Conservation (phyloP, 331 rosid species). For the Pyracantha coccinea region DNA sequence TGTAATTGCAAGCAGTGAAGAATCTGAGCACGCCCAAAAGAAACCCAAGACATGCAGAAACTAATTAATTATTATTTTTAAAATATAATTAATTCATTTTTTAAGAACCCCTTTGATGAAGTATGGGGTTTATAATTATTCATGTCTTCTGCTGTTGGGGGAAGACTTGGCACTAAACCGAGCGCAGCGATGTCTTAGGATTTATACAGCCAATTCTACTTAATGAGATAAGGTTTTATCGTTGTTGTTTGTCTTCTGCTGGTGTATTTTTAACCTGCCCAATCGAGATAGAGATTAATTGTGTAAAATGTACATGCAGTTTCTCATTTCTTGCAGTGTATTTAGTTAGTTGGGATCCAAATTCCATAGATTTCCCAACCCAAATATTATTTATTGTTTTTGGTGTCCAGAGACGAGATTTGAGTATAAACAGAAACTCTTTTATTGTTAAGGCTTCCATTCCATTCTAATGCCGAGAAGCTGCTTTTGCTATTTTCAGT, state of each 20-base stretch:
- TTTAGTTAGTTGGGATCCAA: constrained; percentile 36
- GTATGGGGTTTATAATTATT: constrained; percentile 15
- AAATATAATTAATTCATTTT: constrained; percentile 48
- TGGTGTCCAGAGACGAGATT: constrained; percentile 5
- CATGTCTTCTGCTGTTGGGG: constrained; percentile 28
- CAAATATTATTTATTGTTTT: constrained; percentile 29
- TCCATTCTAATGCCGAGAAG: constrained; percentile 46
- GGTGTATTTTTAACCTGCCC: constrained; percentile 16
- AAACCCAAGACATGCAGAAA: constrained; percentile 54
- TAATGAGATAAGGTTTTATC: too few relatives aligned
- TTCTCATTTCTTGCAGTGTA: constrained; percentile 26
- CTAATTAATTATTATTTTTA: constrained; percentile 48
- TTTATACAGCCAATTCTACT: too few relatives aligned
- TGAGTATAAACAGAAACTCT: neutral
- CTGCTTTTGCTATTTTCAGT: constrained; percentile 23
- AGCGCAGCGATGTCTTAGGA: too few relatives aligned
- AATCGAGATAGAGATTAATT: constrained; percentile 31
- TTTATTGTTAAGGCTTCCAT: constrained; percentile 41
- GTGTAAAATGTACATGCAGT: constrained; percentile 51
- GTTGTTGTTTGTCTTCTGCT: neutral
- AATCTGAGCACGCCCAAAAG: constrained; percentile 51
- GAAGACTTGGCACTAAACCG: too few relatives aligned
- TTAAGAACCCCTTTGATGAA: constrained; percentile 25
- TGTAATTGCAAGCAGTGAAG: constrained; percentile 36
- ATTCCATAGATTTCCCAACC: constrained; percentile 32